A percentile compares a stretch with the other conserved stretches of the same genome.
These are phyloP conservation scores for Bondarzewia mesenterica DNA, from an alignment of 1,284 basidiomycete species.

Conservation along the genomic window DNA sequence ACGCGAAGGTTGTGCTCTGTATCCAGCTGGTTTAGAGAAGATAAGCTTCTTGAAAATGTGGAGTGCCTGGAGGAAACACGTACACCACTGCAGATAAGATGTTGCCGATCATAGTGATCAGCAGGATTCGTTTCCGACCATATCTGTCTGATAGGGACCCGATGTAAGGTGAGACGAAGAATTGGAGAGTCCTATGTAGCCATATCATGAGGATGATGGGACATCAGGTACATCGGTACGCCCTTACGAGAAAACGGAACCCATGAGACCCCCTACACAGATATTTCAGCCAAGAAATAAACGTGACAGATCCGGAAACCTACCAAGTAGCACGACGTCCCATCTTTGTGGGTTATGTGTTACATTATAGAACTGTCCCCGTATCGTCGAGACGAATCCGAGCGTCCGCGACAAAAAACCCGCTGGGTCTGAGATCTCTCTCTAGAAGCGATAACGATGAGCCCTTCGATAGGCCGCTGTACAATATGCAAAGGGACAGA, in stretches of 20 bases:
- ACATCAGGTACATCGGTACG: not conserved
- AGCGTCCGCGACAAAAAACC: conserved; percentile 70
- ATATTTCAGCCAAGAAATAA: conserved; percentile 7
- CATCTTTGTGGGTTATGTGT: conserved; percentile 59
- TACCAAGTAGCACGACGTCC: conserved; percentile 78
- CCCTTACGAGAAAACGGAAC: conserved; percentile 81
- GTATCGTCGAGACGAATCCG: conserved; percentile 49
- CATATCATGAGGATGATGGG: conserved; percentile 2
- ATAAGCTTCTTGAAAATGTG: not conserved
- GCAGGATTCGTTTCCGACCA: conserved; percentile 74
- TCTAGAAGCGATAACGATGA: conserved; percentile 29
- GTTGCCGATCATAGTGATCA: conserved; percentile 88
- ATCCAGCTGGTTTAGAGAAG: conserved; percentile 57
- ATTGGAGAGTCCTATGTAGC: conserved; percentile 77
- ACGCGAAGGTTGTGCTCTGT: conserved; percentile 76
- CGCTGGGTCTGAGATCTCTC: conserved; percentile 58
- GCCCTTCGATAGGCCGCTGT: not conserved
- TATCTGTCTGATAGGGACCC: conserved; percentile 79
- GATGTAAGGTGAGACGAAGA: conserved; percentile 77
- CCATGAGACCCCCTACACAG: conserved; percentile 71
- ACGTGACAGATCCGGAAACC: conserved; percentile 10
- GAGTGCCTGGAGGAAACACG: conserved; percentile 21
- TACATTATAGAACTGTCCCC: conserved; percentile 54
- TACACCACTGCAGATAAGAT: conserved; percentile 76
- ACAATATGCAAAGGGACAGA: conserved; percentile 23